These are phyloP conservation scores for Barnettozyma sucrosica DNA, from an alignment of 805 yeast genomes.

Conservation along the genomic window DNA sequence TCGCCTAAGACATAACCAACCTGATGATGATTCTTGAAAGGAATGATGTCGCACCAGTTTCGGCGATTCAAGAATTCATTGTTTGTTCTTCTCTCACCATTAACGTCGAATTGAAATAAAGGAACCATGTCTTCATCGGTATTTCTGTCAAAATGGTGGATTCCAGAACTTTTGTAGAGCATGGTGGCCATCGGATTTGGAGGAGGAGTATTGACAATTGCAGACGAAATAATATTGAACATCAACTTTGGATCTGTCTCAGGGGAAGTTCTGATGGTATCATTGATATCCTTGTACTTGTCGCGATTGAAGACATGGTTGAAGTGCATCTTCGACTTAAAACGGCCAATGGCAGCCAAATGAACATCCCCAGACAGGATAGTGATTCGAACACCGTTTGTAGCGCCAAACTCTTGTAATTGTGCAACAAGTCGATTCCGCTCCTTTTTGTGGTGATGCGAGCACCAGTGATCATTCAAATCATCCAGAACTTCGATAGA, in stretches of 20 bases:
- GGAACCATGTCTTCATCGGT: constrained; percentile 83
- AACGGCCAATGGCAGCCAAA: constrained; percentile 75
- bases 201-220: constrained; percentile 90
- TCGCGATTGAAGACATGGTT: constrained; percentile 34
- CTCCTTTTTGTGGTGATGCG: constrained; percentile 78
- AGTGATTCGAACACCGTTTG: constrained; percentile 65
- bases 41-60: constrained; percentile 67
- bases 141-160: constrained; percentile 58
- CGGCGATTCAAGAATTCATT: constrained; percentile 56
- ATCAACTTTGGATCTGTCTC: constrained; percentile 70
- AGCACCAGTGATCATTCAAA: constrained; percentile 95
- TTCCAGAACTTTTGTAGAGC: constrained; percentile 54
- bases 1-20: constrained; percentile 25
- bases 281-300: constrained; percentile 33
- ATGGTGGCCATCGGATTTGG: constrained; percentile 79
- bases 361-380: constrained; percentile 93
- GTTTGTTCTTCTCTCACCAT: constrained; percentile 43
- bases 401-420: constrained; percentile 61
- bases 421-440: constrained; percentile 62
- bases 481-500: constrained; percentile 88
- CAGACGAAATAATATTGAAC: constrained; percentile 82
- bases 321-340: constrained; percentile 49
- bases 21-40: constrained; percentile 34
- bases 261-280: constrained; percentile 41
- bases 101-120: constrained; percentile 54